Conservation (phyloP, 169 alveolate genomes). For the Plasmodium knowlesi region DNA sequence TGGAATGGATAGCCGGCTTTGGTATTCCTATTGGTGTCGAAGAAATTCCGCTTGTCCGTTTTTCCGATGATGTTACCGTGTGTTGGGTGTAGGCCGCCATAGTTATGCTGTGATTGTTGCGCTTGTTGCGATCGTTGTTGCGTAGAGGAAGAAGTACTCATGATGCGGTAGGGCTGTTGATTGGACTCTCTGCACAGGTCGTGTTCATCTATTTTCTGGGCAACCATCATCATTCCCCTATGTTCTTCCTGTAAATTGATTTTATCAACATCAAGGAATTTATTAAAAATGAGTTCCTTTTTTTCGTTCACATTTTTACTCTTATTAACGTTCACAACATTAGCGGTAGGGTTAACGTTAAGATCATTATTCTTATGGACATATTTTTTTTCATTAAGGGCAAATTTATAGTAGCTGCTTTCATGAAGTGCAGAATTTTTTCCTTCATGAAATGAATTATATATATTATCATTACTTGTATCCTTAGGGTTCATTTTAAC, state of each 20-base stretch:
- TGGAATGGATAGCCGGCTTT: not conserved
- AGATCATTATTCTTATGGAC: conserved; percentile 1
- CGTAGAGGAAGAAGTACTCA: not conserved
- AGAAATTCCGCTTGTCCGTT: not conserved
- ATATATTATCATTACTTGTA: conserved; percentile 39
- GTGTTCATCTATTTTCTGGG: not conserved
- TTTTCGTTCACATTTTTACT: conserved; percentile 14
- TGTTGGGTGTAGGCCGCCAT: not conserved
- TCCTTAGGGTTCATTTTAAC: conserved; percentile 11
- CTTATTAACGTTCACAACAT: not conserved
- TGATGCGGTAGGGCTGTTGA: not conserved
- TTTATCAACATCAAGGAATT: conserved; percentile 46
- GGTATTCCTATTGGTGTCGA: not conserved
- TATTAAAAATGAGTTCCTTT: conserved; percentile 24
- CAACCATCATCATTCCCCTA: conserved; percentile 5
- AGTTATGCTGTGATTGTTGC: not conserved
- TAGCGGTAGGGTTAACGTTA: not conserved
- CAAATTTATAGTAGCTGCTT: not conserved
- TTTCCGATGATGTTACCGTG: not conserved
- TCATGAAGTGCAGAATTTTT: not conserved
- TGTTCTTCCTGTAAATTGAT: conserved; percentile 49
- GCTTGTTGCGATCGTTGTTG: not conserved
- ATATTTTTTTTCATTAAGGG: not conserved
- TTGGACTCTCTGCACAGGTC: not conserved
- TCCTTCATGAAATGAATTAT: not conserved